Base-by-base conservation (phyloP, 1,284 basidiomycete genomes). In the Pascua sp. region DNA sequence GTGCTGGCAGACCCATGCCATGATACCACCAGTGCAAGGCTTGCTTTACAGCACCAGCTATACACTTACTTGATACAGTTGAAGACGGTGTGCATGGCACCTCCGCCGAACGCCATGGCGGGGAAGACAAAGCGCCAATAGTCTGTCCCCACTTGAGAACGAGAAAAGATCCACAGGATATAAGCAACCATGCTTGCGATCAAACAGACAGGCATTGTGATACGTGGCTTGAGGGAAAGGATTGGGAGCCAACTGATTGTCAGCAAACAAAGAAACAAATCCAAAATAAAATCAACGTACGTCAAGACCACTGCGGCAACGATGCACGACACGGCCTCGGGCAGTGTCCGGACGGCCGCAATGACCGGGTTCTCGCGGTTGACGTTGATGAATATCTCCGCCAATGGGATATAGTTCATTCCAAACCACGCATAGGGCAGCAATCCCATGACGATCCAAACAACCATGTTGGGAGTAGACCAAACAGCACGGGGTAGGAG, bases 401-500 rank as follows among this genome's bases (percentile, higher is more conserved):
- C 56, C 10, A 65, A 55, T 8, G 63, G 51, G 5, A 68, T 45
- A 17, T 63, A 63, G 47, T 63, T 63, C 42, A 42, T 41, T 1
- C 51, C 48, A 57, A 60, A 69, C 67, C 65, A 70, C 7, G 56
- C 57, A 54, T 65, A 64, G 11, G 59, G 57, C n/a, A 55, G 57
- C 15, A 71, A 51, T 2, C 59, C 60, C 24, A 70, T 56, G 32
- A 64, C 47, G 42, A 70, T 56, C 43, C 67, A 57, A 13, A 69
- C 42, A 18, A 63, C 55, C 16, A 74, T 56, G 53, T 74, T 74
- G 4, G 57, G 64, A 17, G 69, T 63, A 11, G 49, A 42, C 72
- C 72, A 75, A 5, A 64, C 67, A 4, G 51, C 46, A 0, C 67
- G 62, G 2, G 68, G 64, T 12, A 75, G 63, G 9, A 72, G 52